Evolutionary conservation across 2,329 filamentous ascomycete genomes (phyloP).

Genomic region (Blastomyces percursus): DNA sequence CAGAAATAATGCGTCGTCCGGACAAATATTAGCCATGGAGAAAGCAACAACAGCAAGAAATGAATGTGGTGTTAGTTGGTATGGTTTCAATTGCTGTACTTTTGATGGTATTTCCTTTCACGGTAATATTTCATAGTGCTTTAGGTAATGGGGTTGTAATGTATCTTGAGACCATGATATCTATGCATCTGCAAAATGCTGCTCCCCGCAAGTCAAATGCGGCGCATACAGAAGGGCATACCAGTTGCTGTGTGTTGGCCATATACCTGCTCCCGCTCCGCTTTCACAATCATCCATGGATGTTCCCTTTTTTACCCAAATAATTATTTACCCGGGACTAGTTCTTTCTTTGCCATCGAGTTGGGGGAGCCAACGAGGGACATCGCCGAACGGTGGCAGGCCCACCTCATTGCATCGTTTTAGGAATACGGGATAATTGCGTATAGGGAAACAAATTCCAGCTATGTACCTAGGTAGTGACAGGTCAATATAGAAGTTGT

Average conservation of each 20-base stretch:
- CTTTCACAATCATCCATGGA: neutral
- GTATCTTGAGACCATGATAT: neutral
- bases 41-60: neutral
- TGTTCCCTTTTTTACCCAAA: neutral
- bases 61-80: neutral
- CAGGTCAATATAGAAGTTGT: neutral
- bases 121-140: neutral
- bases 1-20: neutral
- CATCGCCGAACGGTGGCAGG: neutral
- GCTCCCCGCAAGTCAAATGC: neutral
- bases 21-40: neutral
- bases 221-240: neutral
- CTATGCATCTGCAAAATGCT: neutral
- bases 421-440: neutral
- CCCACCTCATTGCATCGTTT: neutral
- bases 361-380: neutral
- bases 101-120: neutral
- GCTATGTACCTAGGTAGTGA: neutral
- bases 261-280: neutral
- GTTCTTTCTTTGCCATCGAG: neutral
- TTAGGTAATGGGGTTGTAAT: neutral
- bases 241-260: neutral
- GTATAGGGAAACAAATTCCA: neutral
- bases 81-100: neutral
- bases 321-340: neutral